phyloP scores from a whole-genome alignment of 148 eudicot genomes.

The Drosera capensis region DNA sequence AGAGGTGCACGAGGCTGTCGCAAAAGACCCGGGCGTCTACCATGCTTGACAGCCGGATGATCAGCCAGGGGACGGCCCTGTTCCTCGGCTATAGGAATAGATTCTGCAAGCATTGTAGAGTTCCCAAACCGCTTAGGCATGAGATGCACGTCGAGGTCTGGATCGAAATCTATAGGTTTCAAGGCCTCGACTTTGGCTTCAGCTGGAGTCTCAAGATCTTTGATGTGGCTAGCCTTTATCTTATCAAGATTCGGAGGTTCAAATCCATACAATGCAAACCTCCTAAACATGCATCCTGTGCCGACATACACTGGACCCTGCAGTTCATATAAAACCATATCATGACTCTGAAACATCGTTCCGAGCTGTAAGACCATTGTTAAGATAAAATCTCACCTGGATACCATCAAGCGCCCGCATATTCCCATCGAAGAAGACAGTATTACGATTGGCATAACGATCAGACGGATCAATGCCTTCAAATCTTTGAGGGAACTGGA shows the following conservation, averaged over 20 bases:
- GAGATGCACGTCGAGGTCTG: constrained; percentile 61
- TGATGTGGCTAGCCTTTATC: no score
- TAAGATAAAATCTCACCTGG: constrained; percentile 28
- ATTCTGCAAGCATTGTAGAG: constrained; percentile 61
- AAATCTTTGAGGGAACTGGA: constrained; percentile 89
- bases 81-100: constrained; percentile 72
- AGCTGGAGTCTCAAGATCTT: no score
- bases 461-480: constrained; percentile 96
- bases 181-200: constrained; percentile 40
- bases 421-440: constrained; percentile 88
- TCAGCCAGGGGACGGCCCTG: background rate
- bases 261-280: constrained; percentile 87
- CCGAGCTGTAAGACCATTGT: no score
- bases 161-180: constrained; percentile 56
- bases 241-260: constrained; percentile 62
- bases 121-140: constrained; percentile 84
- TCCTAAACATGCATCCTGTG: constrained; percentile 78
- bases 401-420: constrained; percentile 95
- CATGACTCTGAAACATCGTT: no score
- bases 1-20: background rate
- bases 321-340: background rate
- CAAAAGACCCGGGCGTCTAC: background rate
- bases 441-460: constrained; percentile 88
- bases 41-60: background rate
- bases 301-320: constrained; percentile 96